phyloP scores from a whole-genome alignment of 2,329 filamentous ascomycete genomes.

The Paecilomyces fulvus region DNA sequence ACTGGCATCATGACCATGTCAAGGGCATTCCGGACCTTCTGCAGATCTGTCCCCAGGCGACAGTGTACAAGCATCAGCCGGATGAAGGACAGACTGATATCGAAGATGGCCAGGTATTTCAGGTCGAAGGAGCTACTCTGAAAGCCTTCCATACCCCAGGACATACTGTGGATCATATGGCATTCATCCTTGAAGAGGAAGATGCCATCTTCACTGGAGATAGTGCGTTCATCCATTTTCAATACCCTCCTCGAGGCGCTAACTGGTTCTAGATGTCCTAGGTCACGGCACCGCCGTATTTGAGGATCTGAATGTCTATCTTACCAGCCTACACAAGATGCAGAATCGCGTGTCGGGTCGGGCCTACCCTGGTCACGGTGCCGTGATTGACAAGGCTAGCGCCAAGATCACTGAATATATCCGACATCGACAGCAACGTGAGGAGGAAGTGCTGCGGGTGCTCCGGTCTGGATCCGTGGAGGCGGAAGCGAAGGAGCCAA shows the following conservation, averaged over 20 bases:
- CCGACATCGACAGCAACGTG: constrained; percentile 66
- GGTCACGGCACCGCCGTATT: constrained; percentile 83
- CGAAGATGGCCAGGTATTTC: constrained; percentile 45
- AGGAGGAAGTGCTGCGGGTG: constrained; percentile 65
- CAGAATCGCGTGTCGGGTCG: constrained; percentile 48
- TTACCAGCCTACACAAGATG: constrained; percentile 64
- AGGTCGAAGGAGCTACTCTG: constrained; percentile 50
- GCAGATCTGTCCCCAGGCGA: constrained; percentile 52
- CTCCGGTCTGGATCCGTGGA: constrained; percentile 40
- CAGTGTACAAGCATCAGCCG: constrained; percentile 60
- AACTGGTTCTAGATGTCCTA: constrained; percentile 51
- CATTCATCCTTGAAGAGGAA: constrained; percentile 66
- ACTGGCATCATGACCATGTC: constrained; percentile 87
- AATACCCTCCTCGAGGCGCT: background rate
- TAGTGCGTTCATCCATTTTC: constrained; percentile 35
- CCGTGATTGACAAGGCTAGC: constrained; percentile 63
- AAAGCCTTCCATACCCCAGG: constrained; percentile 61
- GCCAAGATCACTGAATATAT: constrained; percentile 76
- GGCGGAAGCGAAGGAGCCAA: constrained; percentile 21
- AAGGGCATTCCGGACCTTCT: constrained; percentile 66
- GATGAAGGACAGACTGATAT: constrained; percentile 45
- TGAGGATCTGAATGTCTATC: constrained; percentile 63
- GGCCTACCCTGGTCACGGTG: constrained; percentile 83
- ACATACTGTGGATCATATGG: constrained; percentile 76
- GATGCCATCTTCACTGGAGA: constrained; percentile 82